These are phyloP conservation scores for Cystobasidium onofrii DNA, from an alignment of 768 basidiomycete species.

Conservation along the genomic window DNA sequence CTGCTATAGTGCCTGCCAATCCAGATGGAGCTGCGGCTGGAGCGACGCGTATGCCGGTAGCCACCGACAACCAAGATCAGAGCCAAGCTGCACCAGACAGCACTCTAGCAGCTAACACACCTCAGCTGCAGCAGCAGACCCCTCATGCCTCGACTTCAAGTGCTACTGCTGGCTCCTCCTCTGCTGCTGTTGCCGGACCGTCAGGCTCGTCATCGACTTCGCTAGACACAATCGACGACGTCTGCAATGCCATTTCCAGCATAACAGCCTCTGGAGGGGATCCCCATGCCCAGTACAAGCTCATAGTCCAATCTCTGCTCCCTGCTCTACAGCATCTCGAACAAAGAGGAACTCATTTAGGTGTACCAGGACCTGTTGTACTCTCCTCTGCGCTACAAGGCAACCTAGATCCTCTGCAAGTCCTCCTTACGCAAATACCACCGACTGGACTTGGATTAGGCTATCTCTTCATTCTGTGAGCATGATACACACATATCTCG, in stretches of 20 bases:
- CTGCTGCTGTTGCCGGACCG: neutral
- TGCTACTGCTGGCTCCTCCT: neutral
- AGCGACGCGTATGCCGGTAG: neutral
- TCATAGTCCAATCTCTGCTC: slow-evolving; percentile 1
- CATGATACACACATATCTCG: neutral
- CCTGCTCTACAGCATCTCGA: slow-evolving; percentile 15
- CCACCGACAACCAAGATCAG: neutral
- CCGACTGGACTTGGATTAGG: slow-evolving; percentile 2
- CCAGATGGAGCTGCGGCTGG: neutral
- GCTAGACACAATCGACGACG: slow-evolving; percentile 18
- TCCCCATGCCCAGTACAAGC: neutral
- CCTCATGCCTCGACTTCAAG: neutral
- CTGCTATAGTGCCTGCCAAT: neutral
- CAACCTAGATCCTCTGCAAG: slow-evolving; percentile 7
- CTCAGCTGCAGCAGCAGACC: neutral
- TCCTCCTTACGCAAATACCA: neutral
- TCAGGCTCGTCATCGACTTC: slow-evolving; percentile 5
- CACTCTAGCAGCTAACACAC: neutral
- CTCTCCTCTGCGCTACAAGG: slow-evolving; percentile 4
- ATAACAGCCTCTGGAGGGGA: neutral
- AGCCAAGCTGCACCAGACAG: neutral
- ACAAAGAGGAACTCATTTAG: neutral
- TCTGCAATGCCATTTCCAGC: slow-evolving; percentile 9
- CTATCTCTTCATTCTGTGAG: slow-evolving; percentile 28
- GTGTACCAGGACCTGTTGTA: slow-evolving; percentile 6